These are phyloP conservation scores for Fusarium hainanense DNA, from an alignment of 2,329 filamentous ascomycete species.

Conservation along the genomic window DNA sequence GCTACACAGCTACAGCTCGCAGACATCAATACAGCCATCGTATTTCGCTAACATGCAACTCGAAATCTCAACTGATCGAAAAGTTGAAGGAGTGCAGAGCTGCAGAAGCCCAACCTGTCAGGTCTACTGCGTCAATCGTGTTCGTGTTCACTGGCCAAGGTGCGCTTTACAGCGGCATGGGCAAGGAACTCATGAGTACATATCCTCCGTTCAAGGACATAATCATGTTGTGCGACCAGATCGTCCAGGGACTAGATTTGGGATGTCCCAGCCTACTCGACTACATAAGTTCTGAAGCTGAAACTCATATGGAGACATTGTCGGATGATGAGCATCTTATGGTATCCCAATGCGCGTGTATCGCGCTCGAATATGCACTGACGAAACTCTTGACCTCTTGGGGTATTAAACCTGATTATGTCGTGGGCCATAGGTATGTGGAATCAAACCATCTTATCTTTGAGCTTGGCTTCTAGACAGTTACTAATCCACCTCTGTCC, in stretches of 20 bases:
- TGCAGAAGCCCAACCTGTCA: no score
- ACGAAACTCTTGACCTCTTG: not conserved
- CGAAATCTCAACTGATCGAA: no score
- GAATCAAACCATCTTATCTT: no score
- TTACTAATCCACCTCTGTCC: not conserved
- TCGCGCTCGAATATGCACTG: not conserved
- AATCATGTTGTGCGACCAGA: not conserved
- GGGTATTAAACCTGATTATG: not conserved
- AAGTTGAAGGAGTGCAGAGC: not conserved
- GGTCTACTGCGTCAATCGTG: no score
- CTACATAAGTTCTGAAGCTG: not conserved
- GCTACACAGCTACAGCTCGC: not conserved
- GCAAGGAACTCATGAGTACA: not conserved
- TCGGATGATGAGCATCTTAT: not conserved
- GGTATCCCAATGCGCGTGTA: not conserved
- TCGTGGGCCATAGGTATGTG: slow-evolving; percentile 5
- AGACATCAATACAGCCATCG: not conserved
- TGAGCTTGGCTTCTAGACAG: no score
- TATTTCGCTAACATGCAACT: not conserved
- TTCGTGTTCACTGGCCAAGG: slow-evolving; percentile 2
- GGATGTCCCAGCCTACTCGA: not conserved
- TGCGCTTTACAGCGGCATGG: not conserved
- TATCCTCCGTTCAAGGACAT: not conserved
- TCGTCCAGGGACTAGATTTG: not conserved
- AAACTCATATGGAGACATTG: no score